Conservation (phyloP, 2,329 filamentous ascomycete genomes). For the Cercospora sojina region DNA sequence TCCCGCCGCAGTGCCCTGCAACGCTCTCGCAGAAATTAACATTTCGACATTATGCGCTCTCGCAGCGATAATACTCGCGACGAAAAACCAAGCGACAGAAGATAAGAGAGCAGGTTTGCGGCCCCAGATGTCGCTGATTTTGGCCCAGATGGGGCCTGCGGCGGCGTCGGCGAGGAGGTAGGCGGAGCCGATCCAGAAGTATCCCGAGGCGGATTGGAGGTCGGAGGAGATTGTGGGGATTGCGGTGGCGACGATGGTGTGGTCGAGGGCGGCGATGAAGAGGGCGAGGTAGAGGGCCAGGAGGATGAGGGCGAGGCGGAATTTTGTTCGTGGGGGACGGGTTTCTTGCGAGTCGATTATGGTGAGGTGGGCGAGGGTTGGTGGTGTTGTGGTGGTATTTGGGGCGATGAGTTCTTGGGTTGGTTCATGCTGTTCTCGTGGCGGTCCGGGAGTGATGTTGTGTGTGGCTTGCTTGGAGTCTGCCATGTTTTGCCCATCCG, state of each 20-base stretch:
- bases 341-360: not conserved
- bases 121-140: slow-evolving; percentile 58
- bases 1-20: slow-evolving; percentile 57
- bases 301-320: slow-evolving; percentile 22
- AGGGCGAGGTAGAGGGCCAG: slow-evolving; percentile 35
- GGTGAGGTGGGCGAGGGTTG: not conserved
- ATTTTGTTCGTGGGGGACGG: slow-evolving; percentile 32
- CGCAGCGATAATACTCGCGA: slow-evolving; percentile 52
- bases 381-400: not conserved
- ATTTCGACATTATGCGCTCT: slow-evolving; percentile 49
- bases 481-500: not conserved
- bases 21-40: slow-evolving; percentile 54
- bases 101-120: slow-evolving; percentile 54
- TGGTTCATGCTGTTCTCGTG: not conserved
- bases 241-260: slow-evolving; percentile 65
- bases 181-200: slow-evolving; percentile 78
- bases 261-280: slow-evolving; percentile 43
- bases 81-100: slow-evolving; percentile 52
- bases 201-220: slow-evolving; percentile 66
- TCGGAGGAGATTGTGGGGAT: slow-evolving; percentile 64
- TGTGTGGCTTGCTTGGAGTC: not conserved
- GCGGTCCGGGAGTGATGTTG: not conserved
- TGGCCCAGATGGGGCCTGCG: slow-evolving; percentile 68
- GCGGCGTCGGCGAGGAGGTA: slow-evolving; percentile 70
- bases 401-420: not conserved